Evolutionary conservation across 345 rosid species (phyloP), one percentile per base, ranked within the genome.

Genomic region (Conringia planisiliqua): DNA sequence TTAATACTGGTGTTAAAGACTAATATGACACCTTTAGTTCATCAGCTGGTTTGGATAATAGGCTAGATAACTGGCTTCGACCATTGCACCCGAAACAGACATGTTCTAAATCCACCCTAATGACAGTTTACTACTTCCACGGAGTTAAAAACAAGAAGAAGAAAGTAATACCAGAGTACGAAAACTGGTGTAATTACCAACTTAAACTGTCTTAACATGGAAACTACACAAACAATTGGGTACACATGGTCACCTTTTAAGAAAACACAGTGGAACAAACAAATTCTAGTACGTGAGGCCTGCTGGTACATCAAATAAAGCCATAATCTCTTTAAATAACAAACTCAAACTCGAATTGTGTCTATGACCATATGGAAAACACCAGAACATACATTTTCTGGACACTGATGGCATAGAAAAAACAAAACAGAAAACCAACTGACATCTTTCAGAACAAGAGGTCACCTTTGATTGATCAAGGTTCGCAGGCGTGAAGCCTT

Each of bases 401-500:
- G 16, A 38, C 59, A 61, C 0, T 13, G 17, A 33, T 47, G 48
- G 36, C 52, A 10, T 24, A 24, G 6, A 30, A 8, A 16, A 26
- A 39, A 51, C 38, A 33, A 18, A 50, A 10, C 11, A 60, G 22
- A 51, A 29, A 35, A 30, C 26, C 40, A 51, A 65, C 33, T 35
- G 20, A 27, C 47, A 27, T 24, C 2, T 4, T 36, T 67, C 33
- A 27, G 24, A 27, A 56, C n/a, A n/a, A 44, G n/a, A 50, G 26
- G 55, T 73, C 55, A 92, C 98, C 98, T 90, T 70, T 90, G 98
- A 71, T 90, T 92, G 64, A 92, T 92, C 81, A 92, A 80, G 20
- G 98, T 89, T 75, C 98, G 75, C 33, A 90, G 79, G 48, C 95
- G 86, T 5, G 98, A 90, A 76, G 83, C 86, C 62, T 92, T 92